Percentiles rank a stretch among this genome's conserved stretches.
phyloP scores from a whole-genome alignment of 441 rosid species.

The Theobroma grandiflorum region DNA sequence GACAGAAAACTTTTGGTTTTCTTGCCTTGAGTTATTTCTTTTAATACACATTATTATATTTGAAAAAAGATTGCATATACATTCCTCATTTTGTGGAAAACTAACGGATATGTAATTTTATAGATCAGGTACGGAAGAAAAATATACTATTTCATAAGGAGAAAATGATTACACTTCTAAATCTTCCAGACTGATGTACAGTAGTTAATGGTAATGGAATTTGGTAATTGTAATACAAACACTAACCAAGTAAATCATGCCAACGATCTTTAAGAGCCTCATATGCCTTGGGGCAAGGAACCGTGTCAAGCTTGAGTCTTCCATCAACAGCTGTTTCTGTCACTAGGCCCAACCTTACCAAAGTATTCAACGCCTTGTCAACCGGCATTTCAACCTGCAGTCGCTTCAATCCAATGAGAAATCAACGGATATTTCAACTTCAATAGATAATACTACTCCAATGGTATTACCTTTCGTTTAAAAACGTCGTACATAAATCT shows the following conservation, averaged over 20 bases:
- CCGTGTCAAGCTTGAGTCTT: slow-evolving; percentile 53
- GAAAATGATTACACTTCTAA: background rate
- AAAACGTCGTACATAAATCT: slow-evolving; percentile 72
- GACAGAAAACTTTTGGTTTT: background rate
- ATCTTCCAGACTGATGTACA: background rate
- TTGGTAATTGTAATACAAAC: slow-evolving; percentile 7
- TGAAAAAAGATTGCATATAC: background rate
- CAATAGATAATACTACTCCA: background rate
- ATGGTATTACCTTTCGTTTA: slow-evolving; percentile 64
- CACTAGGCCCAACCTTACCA: slow-evolving; percentile 76
- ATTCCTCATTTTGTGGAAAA: background rate
- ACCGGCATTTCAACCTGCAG: slow-evolving; percentile 91
- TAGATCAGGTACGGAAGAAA: background rate
- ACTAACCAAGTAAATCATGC: slow-evolving; percentile 62
- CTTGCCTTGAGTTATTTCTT: background rate
- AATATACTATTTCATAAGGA: background rate
- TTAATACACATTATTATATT: background rate
- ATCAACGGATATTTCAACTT: slow-evolving; percentile 25
- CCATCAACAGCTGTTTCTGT: slow-evolving; percentile 58
- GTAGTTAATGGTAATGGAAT: background rate
- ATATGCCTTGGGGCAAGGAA: slow-evolving; percentile 66
- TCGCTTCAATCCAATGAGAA: slow-evolving; percentile 16
- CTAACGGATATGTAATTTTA: background rate
- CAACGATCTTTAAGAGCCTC: slow-evolving; percentile 72
- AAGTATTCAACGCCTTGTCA: slow-evolving; percentile 70